Evolutionary conservation across 2,329 filamentous ascomycete genomes (phyloP).

Genomic region (Sporothrix luriei): DNA sequence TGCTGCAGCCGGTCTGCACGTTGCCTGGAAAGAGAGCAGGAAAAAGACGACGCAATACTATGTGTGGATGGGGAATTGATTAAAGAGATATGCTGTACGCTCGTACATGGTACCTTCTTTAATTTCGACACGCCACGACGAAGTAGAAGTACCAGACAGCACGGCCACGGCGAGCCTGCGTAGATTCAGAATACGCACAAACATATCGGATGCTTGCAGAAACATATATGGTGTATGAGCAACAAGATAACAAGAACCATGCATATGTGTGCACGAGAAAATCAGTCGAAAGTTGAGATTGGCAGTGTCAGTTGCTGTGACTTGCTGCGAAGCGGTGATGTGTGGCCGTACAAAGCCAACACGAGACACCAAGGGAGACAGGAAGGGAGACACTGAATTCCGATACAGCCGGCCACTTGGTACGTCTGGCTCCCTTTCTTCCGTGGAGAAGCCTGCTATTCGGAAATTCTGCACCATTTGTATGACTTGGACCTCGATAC

Average conservation of each 20-base stretch:
- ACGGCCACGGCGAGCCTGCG: neutral
- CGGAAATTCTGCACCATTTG: neutral
- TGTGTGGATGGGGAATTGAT: neutral
- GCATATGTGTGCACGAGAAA: neutral
- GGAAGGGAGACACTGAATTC: neutral
- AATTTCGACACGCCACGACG: slow-evolving; percentile 7
- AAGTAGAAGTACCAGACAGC: neutral
- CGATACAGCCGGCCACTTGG: neutral
- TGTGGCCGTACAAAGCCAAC: neutral
- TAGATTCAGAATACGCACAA: neutral
- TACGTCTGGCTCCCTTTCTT: slow-evolving; percentile 3
- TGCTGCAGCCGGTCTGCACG: slow-evolving; percentile 15
- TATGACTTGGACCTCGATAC: neutral
- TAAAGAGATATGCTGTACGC: neutral
- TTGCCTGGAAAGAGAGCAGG: neutral
- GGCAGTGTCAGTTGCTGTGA: neutral
- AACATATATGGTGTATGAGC: neutral
- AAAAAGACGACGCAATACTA: neutral
- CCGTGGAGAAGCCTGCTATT: neutral
- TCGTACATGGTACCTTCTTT: neutral
- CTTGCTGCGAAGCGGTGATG: neutral
- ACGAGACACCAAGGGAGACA: neutral
- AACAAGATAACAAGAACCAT: slow-evolving; percentile 26
- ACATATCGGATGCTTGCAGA: slow-evolving; percentile 8
- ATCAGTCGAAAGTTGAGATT: neutral